phyloP scores from a whole-genome alignment of 1,284 basidiomycete species.

The Polyporus tsugae region DNA sequence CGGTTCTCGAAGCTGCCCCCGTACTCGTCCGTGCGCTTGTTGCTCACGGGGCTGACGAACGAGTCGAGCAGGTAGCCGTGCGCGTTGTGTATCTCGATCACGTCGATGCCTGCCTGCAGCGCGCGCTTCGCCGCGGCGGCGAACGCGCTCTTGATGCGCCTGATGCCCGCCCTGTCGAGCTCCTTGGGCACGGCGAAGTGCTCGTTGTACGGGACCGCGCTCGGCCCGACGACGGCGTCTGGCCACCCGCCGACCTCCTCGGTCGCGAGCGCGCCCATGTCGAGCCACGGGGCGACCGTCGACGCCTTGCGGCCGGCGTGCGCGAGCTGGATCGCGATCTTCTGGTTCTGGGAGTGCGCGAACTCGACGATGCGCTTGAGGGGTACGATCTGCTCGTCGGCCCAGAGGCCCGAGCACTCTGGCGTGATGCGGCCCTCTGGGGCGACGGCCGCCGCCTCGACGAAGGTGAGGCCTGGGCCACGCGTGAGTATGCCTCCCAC shows the following conservation, averaged over 20 bases:
- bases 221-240: slow-evolving; percentile 64
- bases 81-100: slow-evolving; percentile 53
- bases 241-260: slow-evolving; percentile 70
- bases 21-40: slow-evolving; percentile 77
- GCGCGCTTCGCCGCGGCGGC: slow-evolving; percentile 62
- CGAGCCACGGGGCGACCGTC: slow-evolving; percentile 70
- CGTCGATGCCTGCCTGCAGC: slow-evolving; percentile 55
- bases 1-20: slow-evolving; percentile 81
- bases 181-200: slow-evolving; percentile 54
- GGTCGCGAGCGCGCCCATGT: slow-evolving; percentile 44
- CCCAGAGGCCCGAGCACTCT: slow-evolving; percentile 78
- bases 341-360: slow-evolving; percentile 67
- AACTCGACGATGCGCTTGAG: slow-evolving; percentile 74
- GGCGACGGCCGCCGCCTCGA: slow-evolving; percentile 76
- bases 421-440: slow-evolving; percentile 84
- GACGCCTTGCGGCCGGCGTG: slow-evolving; percentile 83
- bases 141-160: slow-evolving; percentile 66
- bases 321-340: slow-evolving; percentile 78
- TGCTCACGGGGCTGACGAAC: slow-evolving; percentile 69
- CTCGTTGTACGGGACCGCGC: slow-evolving; percentile 53
- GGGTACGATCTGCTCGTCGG: slow-evolving; percentile 71
- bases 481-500: slow-evolving; percentile 52
- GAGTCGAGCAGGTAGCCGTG: slow-evolving; percentile 69
- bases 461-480: slow-evolving; percentile 65
- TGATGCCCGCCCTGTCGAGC: slow-evolving; percentile 60